phyloP scores from a whole-genome alignment of 1,139 yeast species.

The Suhomyces kunorum region DNA sequence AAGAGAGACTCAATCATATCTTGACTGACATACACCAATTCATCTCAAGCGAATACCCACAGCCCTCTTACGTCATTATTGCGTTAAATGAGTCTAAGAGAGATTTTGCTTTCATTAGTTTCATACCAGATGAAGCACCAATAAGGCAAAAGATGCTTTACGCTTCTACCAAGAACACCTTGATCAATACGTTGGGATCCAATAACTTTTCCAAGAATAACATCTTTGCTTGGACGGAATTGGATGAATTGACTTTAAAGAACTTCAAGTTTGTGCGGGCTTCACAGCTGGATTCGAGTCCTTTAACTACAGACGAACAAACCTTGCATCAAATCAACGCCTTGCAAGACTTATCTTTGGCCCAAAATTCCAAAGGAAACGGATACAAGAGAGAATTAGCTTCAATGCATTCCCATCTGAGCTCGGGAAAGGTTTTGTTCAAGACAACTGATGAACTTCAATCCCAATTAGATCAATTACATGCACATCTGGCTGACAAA shows the following conservation, averaged over 20 bases:
- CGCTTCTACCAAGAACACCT: conserved; percentile 82
- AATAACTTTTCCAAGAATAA: conserved; percentile 56
- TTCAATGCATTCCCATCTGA: conserved; percentile 31
- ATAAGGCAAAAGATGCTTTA: conserved; percentile 89
- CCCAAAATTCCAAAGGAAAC: conserved; percentile 19
- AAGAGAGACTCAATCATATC: conserved; percentile 31
- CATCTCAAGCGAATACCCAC: conserved; percentile 40
- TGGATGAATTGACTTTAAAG: conserved; percentile 56
- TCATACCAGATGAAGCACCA: conserved; percentile 83
- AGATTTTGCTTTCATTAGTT: conserved; percentile 64
- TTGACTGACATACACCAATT: conserved; percentile 38
- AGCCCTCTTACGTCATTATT: conserved; percentile 63
- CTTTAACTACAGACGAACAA: conserved; percentile 65
- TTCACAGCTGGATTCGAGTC: conserved; percentile 40
- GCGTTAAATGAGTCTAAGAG: conserved; percentile 34
- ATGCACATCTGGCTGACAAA: conserved; percentile 13
- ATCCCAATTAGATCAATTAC: conserved; percentile 24
- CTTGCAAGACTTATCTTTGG: conserved; percentile 33
- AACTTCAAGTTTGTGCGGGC: conserved; percentile 42
- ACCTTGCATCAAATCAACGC: conserved; percentile 48
- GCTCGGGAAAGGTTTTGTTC: conserved; percentile 27
- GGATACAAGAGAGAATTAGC: conserved; percentile 35
- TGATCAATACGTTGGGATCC: conserved; percentile 71
- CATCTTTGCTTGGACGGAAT: conserved; percentile 55
- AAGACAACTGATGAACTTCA: conserved; percentile 29